A percentile compares a stretch with the other conserved stretches of the same genome.
These are phyloP conservation scores for Xylaria acuta DNA, from an alignment of 495 filamentous ascomycete genomes.

Conservation along the genomic window DNA sequence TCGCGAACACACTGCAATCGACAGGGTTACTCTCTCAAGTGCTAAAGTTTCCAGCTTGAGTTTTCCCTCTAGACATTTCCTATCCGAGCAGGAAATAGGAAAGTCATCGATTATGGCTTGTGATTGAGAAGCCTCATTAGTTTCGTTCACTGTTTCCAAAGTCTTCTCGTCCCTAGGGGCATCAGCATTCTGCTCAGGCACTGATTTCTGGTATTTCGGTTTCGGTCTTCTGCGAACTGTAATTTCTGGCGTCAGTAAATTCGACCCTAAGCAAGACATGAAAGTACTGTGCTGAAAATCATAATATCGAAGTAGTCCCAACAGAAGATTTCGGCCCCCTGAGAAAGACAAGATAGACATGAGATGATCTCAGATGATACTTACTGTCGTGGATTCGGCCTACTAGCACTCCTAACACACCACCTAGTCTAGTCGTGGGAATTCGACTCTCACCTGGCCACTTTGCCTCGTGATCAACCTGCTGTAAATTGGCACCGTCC, in stretches of 20 bases:
- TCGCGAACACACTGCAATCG: constrained; percentile 68
- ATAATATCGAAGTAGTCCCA: background rate
- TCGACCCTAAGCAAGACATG: background rate
- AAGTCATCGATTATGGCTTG: background rate
- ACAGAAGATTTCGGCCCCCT: background rate
- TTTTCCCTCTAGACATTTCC: constrained; percentile 53
- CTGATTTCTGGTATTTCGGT: constrained; percentile 22
- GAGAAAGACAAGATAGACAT: background rate
- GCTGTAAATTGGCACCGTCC: constrained; percentile 63
- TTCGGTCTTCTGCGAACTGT: constrained; percentile 30
- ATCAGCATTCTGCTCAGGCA: background rate
- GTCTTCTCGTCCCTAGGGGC: background rate
- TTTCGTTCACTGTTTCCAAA: background rate
- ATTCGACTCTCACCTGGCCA: constrained; percentile 59
- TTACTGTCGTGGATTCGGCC: constrained; percentile 68
- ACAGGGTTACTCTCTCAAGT: constrained; percentile 81
- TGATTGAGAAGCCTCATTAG: background rate
- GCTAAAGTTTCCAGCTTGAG: constrained; percentile 78
- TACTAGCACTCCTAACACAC: constrained; percentile 75
- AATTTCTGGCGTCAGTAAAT: constrained; percentile 3
- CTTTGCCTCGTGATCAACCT: constrained; percentile 61
- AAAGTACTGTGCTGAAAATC: background rate
- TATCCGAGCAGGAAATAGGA: background rate
- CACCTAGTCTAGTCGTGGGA: constrained; percentile 62
- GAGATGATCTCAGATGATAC: background rate